These are phyloP conservation scores for Berberis thunbergii DNA, from an alignment of 164 flowering plant species.

Conservation along the genomic window DNA sequence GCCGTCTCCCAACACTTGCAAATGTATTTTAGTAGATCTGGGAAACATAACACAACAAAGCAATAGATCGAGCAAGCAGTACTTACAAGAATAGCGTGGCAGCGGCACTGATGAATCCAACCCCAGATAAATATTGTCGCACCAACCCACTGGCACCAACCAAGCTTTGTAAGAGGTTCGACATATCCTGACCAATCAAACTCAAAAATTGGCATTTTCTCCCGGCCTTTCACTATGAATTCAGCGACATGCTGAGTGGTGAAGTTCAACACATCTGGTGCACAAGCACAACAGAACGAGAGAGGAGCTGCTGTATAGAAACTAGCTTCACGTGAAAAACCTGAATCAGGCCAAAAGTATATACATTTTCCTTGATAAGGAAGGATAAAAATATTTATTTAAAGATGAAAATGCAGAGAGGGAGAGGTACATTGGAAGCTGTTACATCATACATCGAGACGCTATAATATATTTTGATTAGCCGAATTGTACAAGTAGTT, in stretches of 20 bases:
- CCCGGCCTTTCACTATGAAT: constrained; percentile 47
- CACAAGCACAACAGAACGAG: constrained; percentile 55
- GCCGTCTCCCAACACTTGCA: no score
- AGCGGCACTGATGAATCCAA: constrained; percentile 73
- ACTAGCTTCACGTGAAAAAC: constrained; percentile 31
- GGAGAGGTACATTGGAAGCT: no score
- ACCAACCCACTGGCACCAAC: constrained; percentile 70
- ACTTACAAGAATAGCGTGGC: constrained; percentile 85
- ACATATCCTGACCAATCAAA: constrained; percentile 40
- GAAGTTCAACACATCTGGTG: constrained; percentile 39
- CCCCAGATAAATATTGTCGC: constrained; percentile 72
- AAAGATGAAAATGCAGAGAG: no score
- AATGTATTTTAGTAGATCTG: no score
- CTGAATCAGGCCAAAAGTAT: constrained; percentile 6
- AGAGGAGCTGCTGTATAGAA: constrained; percentile 82
- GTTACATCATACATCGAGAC: no score
- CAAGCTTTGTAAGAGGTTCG: constrained; percentile 47
- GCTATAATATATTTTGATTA: no score
- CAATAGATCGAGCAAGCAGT: neutral
- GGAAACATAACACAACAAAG: neutral
- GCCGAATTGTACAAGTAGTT: no score
- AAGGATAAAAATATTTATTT: no score
- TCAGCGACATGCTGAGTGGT: constrained; percentile 24
- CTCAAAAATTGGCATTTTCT: constrained; percentile 27
- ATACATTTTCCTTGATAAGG: neutral